Conservation (phyloP, 768 basidiomycete genomes). For the Panaeolus papilionaceus region DNA sequence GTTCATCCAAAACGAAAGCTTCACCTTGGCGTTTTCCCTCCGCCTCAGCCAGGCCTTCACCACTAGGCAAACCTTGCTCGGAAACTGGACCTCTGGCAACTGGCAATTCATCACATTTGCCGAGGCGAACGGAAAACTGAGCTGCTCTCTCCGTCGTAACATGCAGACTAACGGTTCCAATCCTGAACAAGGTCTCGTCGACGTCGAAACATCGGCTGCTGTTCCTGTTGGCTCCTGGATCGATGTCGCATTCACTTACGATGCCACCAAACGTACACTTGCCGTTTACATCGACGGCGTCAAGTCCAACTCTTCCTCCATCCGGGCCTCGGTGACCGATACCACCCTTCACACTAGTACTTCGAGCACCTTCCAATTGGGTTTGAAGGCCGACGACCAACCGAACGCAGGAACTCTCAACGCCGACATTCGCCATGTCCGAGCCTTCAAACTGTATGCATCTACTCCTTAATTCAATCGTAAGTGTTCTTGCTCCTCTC, state of each 20-base stretch:
- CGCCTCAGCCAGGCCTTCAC: not conserved
- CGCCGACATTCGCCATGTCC: not conserved
- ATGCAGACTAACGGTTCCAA: not conserved
- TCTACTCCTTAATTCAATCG: too few species aligned
- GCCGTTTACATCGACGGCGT: not conserved
- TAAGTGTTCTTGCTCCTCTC: too few species aligned
- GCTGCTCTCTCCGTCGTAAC: not conserved
- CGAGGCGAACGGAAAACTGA: not conserved
- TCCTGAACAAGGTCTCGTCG: not conserved
- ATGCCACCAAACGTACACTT: not conserved
- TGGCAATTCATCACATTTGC: not conserved
- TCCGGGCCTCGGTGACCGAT: not conserved
- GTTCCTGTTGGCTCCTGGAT: not conserved
- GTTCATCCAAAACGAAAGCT: slow-evolving; percentile 1
- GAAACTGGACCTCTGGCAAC: not conserved
- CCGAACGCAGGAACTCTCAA: not conserved
- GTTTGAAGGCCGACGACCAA: not conserved
- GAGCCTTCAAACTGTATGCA: not conserved
- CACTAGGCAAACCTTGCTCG: not conserved
- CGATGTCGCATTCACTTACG: not conserved
- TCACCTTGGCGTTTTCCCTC: not conserved
- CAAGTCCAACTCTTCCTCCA: not conserved
- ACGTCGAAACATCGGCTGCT: not conserved
- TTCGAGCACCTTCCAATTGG: not conserved
- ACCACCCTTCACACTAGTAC: not conserved